phyloP scores from a whole-genome alignment of 495 filamentous ascomycete species.

The Halenospora varia region DNA sequence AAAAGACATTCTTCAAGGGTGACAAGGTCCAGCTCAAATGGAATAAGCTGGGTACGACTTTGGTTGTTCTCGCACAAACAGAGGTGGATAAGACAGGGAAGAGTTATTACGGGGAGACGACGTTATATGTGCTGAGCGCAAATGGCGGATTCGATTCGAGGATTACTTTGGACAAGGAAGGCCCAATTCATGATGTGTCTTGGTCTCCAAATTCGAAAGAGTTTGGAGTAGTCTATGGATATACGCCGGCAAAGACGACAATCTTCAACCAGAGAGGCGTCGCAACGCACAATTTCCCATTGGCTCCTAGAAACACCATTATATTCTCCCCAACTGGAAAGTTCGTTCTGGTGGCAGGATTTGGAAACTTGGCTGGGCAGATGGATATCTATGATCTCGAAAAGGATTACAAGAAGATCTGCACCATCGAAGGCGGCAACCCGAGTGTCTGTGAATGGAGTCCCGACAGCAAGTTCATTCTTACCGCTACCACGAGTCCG shows the following conservation, averaged over 20 bases:
- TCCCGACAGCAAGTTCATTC: conserved; percentile 88
- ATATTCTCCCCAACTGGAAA: conserved; percentile 90
- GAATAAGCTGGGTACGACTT: conserved; percentile 83
- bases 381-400: conserved; percentile 97
- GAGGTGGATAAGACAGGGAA: conserved; percentile 97
- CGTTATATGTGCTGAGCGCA: conserved; percentile 88
- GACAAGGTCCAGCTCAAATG: conserved; percentile 98
- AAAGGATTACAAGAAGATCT: conserved; percentile 84
- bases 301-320: conserved; percentile 90
- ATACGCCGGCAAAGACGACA: conserved; percentile 96
- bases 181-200: conserved; percentile 95
- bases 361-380: conserved; percentile 94
- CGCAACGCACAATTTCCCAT: conserved; percentile 72
- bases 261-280: conserved; percentile 89
- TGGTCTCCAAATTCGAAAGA: conserved; percentile 97
- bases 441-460: conserved; percentile 95
- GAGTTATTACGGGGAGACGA: conserved; percentile 98
- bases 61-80: conserved; percentile 96
- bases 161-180: conserved; percentile 92
- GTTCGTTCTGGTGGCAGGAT: conserved; percentile 90
- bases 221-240: conserved; percentile 95
- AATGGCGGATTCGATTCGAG: conserved; percentile 90
- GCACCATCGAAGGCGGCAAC: conserved; percentile 93
- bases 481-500: conserved; percentile 95
- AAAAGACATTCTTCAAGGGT: conserved; percentile 99